phyloP scores from a whole-genome alignment of 768 basidiomycete species.

The Tephrocybe sp. region DNA sequence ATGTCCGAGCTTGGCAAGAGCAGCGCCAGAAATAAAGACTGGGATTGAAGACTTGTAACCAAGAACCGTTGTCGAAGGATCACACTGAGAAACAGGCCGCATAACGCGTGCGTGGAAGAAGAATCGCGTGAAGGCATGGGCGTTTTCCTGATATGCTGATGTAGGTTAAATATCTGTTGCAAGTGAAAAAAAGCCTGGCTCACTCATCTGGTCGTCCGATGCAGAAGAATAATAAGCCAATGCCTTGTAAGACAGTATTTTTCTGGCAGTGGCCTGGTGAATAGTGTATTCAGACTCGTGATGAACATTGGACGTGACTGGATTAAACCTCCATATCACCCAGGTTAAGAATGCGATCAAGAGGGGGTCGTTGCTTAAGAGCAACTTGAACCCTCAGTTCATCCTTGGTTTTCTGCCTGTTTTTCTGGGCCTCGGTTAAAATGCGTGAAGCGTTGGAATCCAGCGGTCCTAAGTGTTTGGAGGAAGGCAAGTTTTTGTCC shows the following conservation, averaged over 20 bases:
- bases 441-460: conserved; percentile 40
- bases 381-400: conserved; percentile 67
- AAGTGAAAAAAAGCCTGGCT: conserved; percentile 20
- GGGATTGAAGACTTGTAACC: conserved; percentile 72
- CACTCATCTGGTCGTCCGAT: conserved; percentile 81
- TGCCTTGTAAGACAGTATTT: conserved; percentile 70
- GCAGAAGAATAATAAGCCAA: conserved; percentile 85
- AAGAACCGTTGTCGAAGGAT: conserved; percentile 72
- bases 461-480: conserved; percentile 72
- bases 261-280: conserved; percentile 63
- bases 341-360: conserved; percentile 69
- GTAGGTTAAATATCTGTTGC: conserved; percentile 16
- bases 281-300: background rate
- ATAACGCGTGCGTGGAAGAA: conserved; percentile 87
- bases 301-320: conserved; percentile 5
- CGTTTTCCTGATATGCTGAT: conserved; percentile 63
- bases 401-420: conserved; percentile 59
- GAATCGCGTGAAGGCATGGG: conserved; percentile 77
- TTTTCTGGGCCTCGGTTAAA: conserved; percentile 35
- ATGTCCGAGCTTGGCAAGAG: conserved; percentile 83
- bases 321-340: conserved; percentile 90
- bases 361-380: conserved; percentile 56
- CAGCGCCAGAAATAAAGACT: conserved; percentile 80
- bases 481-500: conserved; percentile 61
- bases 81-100: conserved; percentile 58